phyloP scores from a whole-genome alignment of 2,329 filamentous ascomycete species.

The Fusarium albosuccineum region DNA sequence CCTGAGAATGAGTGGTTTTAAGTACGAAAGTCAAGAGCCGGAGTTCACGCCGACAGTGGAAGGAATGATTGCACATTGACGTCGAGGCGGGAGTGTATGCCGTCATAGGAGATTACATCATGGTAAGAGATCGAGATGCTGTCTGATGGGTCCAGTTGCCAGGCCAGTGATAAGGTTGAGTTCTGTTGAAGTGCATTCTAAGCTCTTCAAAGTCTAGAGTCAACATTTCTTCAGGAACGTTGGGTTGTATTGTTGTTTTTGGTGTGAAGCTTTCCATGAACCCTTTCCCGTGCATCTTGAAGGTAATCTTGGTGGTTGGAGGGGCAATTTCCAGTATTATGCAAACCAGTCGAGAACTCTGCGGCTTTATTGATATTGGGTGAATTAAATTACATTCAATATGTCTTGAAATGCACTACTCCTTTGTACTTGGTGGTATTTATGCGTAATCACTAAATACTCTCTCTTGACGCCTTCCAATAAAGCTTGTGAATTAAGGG shows the following conservation, averaged over 20 bases:
- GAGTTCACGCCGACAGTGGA: not conserved
- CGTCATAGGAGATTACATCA: conserved; percentile 49
- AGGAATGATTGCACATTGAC: conserved; percentile 43
- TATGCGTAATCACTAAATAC: no score
- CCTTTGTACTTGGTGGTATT: no score
- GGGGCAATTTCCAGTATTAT: not conserved
- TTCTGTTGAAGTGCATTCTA: not conserved
- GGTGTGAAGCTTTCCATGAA: conserved; percentile 18
- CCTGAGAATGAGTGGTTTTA: conserved; percentile 7
- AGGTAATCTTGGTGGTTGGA: not conserved
- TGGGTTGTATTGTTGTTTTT: not conserved
- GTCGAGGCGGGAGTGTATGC: conserved; percentile 42
- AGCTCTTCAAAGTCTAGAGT: conserved; percentile 4
- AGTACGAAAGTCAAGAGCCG: conserved; percentile 11
- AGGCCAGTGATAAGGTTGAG: not conserved
- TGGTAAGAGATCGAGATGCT: conserved; percentile 38
- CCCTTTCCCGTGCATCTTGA: not conserved
- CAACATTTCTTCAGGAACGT: conserved; percentile 23
- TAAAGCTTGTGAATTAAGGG: no score
- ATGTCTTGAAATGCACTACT: no score
- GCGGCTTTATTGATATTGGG: no score
- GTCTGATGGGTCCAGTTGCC: conserved; percentile 1
- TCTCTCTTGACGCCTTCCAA: no score
- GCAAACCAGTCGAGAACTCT: not conserved
- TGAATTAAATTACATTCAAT: no score